A percentile compares a stretch with the other conserved stretches of the same genome.
Evolutionary conservation across 108 stramenopile genomes (phyloP).

Genomic region (Nannochloropsis salina): DNA sequence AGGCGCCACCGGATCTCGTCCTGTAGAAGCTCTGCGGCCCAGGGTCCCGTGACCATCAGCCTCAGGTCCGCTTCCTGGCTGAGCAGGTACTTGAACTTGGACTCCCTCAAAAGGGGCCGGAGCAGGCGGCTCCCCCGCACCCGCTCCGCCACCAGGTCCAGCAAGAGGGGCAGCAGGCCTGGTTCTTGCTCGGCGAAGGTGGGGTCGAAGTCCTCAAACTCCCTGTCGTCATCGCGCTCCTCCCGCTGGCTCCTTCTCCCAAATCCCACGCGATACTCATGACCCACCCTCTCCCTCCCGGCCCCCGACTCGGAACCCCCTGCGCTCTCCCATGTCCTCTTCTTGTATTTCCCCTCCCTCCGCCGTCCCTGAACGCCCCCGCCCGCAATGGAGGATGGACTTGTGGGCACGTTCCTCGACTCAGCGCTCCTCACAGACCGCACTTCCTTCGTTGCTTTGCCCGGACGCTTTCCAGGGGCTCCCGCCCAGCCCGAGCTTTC

Average conservation of each 20-base stretch:
- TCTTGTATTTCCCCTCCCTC: too few relatives aligned
- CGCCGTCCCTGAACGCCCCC: too few relatives aligned
- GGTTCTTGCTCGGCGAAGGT: not conserved
- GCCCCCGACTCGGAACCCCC: not conserved
- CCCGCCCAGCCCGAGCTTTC: not conserved
- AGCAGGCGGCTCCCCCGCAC: not conserved
- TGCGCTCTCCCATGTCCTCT: not conserved
- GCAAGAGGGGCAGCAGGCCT: not conserved
- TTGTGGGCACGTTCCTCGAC: not conserved
- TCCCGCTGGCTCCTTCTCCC: not conserved
- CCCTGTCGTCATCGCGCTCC: not conserved
- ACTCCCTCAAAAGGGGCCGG: not conserved
- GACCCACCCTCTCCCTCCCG: not conserved
- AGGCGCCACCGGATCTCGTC: conserved; percentile 3
- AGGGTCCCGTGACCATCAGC: not conserved
- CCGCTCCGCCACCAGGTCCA: not conserved
- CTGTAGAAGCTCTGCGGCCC: not conserved
- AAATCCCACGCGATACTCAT: not conserved
- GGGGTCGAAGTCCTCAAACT: conserved; percentile 3
- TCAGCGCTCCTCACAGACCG: not conserved
- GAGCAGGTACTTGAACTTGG: not conserved
- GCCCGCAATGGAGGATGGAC: too few relatives aligned
- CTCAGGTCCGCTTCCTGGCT: conserved; percentile 4
- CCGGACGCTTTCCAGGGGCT: not conserved
- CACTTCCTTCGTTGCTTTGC: not conserved